Conservation (phyloP, 2,329 filamentous ascomycete genomes). For the Talaromyces sp. region DNA sequence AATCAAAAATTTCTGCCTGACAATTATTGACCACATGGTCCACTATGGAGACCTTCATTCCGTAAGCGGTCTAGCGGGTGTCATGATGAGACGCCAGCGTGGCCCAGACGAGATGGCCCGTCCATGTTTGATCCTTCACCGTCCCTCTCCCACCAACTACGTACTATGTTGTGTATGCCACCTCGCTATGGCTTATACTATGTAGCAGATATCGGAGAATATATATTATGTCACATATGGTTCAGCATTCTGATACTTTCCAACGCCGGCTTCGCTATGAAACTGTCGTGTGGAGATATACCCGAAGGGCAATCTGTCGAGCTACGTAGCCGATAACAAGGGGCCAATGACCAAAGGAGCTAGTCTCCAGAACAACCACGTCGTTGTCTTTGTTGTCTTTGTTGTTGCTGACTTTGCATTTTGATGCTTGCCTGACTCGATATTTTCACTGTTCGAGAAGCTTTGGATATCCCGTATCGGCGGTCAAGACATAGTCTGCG, state of each 20-base stretch:
- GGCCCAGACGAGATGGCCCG: not conserved
- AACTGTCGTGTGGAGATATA: not conserved
- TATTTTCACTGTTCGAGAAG: not conserved
- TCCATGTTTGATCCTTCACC: slow-evolving; percentile 9
- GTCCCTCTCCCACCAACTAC: not conserved
- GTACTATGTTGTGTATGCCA: no score
- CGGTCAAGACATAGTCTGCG: not conserved
- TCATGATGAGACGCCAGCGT: not conserved
- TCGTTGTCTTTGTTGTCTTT: not conserved
- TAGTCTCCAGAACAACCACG: not conserved
- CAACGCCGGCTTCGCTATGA: not conserved
- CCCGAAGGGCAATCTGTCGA: not conserved
- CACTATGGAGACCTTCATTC: not conserved
- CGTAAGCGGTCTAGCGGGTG: not conserved
- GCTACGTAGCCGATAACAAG: not conserved
- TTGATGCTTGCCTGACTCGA: not conserved
- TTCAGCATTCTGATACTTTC: not conserved
- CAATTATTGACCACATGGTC: not conserved
- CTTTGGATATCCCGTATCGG: not conserved
- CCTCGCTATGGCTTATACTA: no score
- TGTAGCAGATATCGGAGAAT: not conserved
- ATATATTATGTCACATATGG: not conserved
- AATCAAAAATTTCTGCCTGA: not conserved
- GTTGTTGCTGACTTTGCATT: not conserved
- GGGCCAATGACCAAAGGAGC: not conserved